Percentiles rank a stretch among this genome's conserved stretches.
Conservation (phyloP, 2,329 filamentous ascomycete genomes). For the Cladosporium austrohemisphaericum region DNA sequence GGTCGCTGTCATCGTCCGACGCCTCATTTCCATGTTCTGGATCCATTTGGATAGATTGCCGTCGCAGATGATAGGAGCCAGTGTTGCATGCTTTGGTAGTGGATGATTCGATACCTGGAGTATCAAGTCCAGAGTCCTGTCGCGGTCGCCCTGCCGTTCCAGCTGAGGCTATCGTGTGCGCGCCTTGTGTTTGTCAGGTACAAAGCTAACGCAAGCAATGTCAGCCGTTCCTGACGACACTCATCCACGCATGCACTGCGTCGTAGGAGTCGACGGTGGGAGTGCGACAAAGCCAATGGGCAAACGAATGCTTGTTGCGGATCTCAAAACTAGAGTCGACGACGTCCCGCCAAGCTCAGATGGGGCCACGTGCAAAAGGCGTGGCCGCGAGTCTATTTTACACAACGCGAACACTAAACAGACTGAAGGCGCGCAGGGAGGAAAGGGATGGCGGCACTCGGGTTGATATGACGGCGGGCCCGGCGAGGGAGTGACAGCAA, state of each 20-base stretch:
- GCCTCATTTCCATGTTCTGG: constrained; percentile 1
- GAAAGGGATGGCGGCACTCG: background rate
- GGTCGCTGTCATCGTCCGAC: constrained; percentile 10
- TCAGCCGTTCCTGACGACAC: background rate
- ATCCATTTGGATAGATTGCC: constrained; percentile 1
- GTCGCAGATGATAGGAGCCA: background rate
- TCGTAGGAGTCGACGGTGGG: background rate
- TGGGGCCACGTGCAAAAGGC: constrained; percentile 8
- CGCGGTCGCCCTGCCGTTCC: background rate
- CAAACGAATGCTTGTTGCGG: constrained; percentile 4
- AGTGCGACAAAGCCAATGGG: constrained; percentile 3
- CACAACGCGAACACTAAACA: constrained; percentile 3
- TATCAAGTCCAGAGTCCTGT: background rate
- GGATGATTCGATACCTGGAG: too few species aligned
- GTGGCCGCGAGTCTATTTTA: constrained; percentile 7
- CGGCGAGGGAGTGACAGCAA: background rate
- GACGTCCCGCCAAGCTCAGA: constrained; percentile 3
- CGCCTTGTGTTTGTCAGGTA: background rate
- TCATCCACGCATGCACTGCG: constrained; percentile 3
- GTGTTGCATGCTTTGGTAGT: constrained; percentile 4
- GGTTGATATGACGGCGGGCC: constrained; percentile 10
- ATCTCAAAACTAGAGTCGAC: constrained; percentile 1
- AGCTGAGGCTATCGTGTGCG: background rate
- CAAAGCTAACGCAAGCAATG: too few species aligned
- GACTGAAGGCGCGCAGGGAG: background rate